These are phyloP conservation scores for Klebsormidium nitens DNA, from an alignment of 139 green algal genomes.

Conservation along the genomic window DNA sequence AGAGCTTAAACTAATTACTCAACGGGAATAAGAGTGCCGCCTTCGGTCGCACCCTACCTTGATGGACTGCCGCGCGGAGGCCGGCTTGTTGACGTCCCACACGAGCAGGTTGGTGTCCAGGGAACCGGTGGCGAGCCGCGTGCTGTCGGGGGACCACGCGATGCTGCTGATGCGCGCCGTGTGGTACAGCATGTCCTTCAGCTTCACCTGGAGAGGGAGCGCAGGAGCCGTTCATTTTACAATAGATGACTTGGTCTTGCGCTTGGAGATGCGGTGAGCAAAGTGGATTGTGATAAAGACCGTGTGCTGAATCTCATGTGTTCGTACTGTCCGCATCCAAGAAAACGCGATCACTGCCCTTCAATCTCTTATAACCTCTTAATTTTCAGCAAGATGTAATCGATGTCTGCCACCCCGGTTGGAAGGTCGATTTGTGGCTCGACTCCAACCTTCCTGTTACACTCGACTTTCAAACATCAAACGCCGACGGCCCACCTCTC, in stretches of 20 bases:
- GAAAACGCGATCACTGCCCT: neutral
- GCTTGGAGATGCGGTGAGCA: too few species aligned
- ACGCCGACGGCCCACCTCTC: slow-evolving; percentile 22
- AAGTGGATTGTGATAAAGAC: too few species aligned
- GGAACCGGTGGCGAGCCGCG: slow-evolving; percentile 31
- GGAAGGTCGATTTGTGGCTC: too few species aligned
- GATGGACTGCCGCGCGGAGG: slow-evolving; percentile 22
- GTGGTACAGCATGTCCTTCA: slow-evolving; percentile 41
- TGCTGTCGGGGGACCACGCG: slow-evolving; percentile 34
- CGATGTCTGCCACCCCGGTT: too few species aligned
- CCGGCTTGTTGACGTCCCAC: slow-evolving; percentile 31
- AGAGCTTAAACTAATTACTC: too few species aligned
- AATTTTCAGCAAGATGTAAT: neutral
- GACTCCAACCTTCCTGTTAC: neutral
- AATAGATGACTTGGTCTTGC: too few species aligned
- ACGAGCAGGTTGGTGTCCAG: slow-evolving; percentile 41
- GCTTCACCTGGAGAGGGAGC: slow-evolving; percentile 29
- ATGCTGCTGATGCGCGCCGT: slow-evolving; percentile 37
- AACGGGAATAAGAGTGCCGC: too few species aligned
- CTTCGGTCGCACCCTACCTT: too few species aligned
- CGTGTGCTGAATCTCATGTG: too few species aligned
- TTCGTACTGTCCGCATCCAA: too few species aligned
- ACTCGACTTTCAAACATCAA: neutral
- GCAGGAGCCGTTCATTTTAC: too few species aligned
- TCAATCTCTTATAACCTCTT: neutral